Evolutionary conservation across 371 early-diverging fungal genomes (phyloP).

Genomic region (Apophysomyces sp.): DNA sequence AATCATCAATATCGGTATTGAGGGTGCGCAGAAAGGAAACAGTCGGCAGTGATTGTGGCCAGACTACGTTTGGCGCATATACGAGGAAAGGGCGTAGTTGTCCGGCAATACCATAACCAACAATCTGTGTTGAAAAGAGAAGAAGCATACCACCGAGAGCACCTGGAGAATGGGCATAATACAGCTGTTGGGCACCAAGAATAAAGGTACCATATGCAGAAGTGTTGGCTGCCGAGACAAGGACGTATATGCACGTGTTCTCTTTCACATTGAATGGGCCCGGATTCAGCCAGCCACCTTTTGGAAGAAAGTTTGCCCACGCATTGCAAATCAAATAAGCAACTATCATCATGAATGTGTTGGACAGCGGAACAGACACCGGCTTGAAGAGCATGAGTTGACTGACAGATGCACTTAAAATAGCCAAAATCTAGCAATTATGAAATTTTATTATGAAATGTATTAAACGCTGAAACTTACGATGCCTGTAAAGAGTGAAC

Average conservation of each 20-base stretch:
- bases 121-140: constrained; percentile 65
- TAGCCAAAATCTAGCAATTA: constrained; percentile 25
- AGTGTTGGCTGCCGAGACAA: constrained; percentile 37
- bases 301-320: constrained; percentile 30
- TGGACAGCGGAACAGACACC: constrained; percentile 33
- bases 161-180: constrained; percentile 43
- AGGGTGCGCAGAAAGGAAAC: constrained; percentile 75
- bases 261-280: constrained; percentile 49
- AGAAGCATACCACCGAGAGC: constrained; percentile 50
- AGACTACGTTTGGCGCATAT: constrained; percentile 82
- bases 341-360: constrained; percentile 43
- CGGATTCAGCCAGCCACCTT: constrained; percentile 39
- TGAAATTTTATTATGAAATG: not conserved
- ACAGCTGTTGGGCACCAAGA: constrained; percentile 55
- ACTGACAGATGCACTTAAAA: constrained; percentile 37
- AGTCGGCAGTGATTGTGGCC: constrained; percentile 79
- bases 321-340: constrained; percentile 37
- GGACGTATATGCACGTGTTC: constrained; percentile 38
- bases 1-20: constrained; percentile 58
- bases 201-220: constrained; percentile 54
- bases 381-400: constrained; percentile 49
- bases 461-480: constrained; percentile 1
- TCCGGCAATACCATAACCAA: constrained; percentile 87
- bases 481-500: constrained; percentile 4
- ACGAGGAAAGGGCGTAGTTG: constrained; percentile 78